Evolutionary conservation across 208 protist species (phyloP).

Genomic region (Trypanosoma rangeli): DNA sequence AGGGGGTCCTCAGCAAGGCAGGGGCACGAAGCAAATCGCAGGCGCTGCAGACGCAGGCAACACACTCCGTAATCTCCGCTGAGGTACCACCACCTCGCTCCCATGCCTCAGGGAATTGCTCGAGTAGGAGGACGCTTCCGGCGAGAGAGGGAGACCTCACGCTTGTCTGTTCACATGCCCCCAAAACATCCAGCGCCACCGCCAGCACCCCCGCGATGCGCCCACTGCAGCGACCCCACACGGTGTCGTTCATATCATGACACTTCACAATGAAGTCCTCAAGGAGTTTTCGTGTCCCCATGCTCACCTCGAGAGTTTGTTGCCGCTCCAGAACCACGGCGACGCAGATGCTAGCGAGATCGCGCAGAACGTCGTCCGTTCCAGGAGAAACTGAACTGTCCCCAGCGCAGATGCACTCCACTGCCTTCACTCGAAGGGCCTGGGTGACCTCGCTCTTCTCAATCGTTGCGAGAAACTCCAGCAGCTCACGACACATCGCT

Average conservation of each 20-base stretch:
- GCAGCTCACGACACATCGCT: slow-evolving; percentile 11
- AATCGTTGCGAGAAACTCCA: slow-evolving; percentile 16
- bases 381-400: not conserved
- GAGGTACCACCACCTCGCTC: slow-evolving; percentile 3
- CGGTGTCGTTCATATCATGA: slow-evolving; percentile 3
- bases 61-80: slow-evolving; percentile 15
- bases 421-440: not conserved
- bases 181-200: slow-evolving; percentile 25
- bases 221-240: slow-evolving; percentile 23
- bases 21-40: slow-evolving; percentile 19
- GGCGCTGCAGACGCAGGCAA: slow-evolving; percentile 5
- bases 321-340: slow-evolving; percentile 14
- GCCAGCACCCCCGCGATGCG: slow-evolving; percentile 12
- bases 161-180: not conserved
- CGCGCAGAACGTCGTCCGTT: not conserved
- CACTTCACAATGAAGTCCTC: slow-evolving; percentile 12
- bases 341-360: slow-evolving; percentile 14
- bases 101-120: slow-evolving; percentile 24
- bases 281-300: not conserved
- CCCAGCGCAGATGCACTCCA: slow-evolving; percentile 15
- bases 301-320: slow-evolving; percentile 1
- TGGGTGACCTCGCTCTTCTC: slow-evolving; percentile 15
- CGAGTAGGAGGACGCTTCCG: not conserved
- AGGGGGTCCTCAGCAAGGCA: not conserved
- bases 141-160: not conserved